Evolutionary conservation across 768 basidiomycete species (phyloP), one percentile per base, ranked within the genome.

Genomic region (Fomitopsis pulvina): DNA sequence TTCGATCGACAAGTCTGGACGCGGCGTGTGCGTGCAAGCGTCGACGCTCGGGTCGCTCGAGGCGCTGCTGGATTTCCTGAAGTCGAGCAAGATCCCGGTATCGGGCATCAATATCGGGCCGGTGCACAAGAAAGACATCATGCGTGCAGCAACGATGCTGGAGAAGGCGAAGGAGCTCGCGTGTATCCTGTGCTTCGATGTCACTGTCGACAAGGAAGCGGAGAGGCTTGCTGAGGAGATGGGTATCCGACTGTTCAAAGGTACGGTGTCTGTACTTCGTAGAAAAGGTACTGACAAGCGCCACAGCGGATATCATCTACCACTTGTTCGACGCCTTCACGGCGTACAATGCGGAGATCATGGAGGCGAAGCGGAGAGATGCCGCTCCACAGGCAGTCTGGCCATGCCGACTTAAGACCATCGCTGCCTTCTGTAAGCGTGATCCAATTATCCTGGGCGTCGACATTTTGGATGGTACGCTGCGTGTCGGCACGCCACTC

Each of bases 391-490:
- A 89, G 62, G 96, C 96, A 21, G 85, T 97, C 20, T 98, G 93
- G 93, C 96, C 96, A 4, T 95, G 92, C 64, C 79, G 92, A 45
- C 77, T 99, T 60, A 93, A 90, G 73, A 87, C 73, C 54, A 89
- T 99, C 54, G 87, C 90, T n/a, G 86, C 83, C 16, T 99, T 98
- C 67, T 88, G 88, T 69, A 93, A 94, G 69, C 85, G 96, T 41
- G 96, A 98, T 68, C 96, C 95, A 3, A 96, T 98, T 63, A 95
- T 98, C 54, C 71, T 98, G 45, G 95, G 95, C 57, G 92, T 94
- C 29, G 95, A 98, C 66, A 94, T 99, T 60, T 74, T 95, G 42
- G 95, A 98, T 53, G 95, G 95, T 21, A 81, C 83, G 0, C 67
- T 99, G 59, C 83, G 93, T 18, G 76, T 94, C 29, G 95, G 96